Conservation (phyloP, 2,329 filamentous ascomycete species). For the Cylindrodendrum hubeiense region DNA sequence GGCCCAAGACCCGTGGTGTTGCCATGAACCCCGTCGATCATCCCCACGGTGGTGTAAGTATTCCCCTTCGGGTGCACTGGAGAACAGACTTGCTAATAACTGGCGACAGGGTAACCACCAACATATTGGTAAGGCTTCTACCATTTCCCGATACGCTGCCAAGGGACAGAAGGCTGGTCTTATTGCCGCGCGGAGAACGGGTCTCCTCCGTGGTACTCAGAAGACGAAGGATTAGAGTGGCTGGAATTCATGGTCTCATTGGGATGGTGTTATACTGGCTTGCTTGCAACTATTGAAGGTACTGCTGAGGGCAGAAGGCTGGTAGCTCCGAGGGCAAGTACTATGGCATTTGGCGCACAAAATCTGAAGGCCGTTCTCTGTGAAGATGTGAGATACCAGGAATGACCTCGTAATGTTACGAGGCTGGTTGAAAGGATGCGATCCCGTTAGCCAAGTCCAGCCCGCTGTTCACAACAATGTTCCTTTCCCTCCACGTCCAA, state of each 20-base stretch:
- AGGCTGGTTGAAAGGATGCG: constrained; percentile 28
- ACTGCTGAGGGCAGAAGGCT: constrained; percentile 61
- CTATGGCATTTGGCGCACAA: constrained; percentile 63
- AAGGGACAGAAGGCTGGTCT: constrained; percentile 99
- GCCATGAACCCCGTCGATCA: constrained; percentile 99
- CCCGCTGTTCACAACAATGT: neutral
- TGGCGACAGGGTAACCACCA: constrained; percentile 91
- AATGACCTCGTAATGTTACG: constrained; percentile 35
- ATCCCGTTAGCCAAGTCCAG: neutral
- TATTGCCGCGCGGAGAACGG: constrained; percentile 98
- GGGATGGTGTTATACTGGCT: constrained; percentile 74
- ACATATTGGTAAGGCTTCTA: constrained; percentile 99
- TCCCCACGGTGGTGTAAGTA: constrained; percentile 89
- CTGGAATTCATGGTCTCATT: constrained; percentile 67
- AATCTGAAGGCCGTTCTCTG: constrained; percentile 48
- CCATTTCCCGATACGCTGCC: constrained; percentile 97
- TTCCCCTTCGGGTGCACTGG: constrained; percentile 2
- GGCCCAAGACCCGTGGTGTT: constrained; percentile 99
- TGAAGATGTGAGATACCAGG: constrained; percentile 45
- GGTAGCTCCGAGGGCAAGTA: constrained; percentile 63
- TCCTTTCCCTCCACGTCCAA: neutral
- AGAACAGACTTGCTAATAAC: constrained; percentile 53
- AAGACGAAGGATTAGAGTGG: constrained; percentile 94
- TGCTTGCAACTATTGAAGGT: constrained; percentile 71
- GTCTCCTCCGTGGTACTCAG: constrained; percentile 99